A percentile compares a stretch with the other conserved stretches of the same genome.
Conservation (phyloP, 1,139 yeast species). For the Geotrichum restrictum region DNA sequence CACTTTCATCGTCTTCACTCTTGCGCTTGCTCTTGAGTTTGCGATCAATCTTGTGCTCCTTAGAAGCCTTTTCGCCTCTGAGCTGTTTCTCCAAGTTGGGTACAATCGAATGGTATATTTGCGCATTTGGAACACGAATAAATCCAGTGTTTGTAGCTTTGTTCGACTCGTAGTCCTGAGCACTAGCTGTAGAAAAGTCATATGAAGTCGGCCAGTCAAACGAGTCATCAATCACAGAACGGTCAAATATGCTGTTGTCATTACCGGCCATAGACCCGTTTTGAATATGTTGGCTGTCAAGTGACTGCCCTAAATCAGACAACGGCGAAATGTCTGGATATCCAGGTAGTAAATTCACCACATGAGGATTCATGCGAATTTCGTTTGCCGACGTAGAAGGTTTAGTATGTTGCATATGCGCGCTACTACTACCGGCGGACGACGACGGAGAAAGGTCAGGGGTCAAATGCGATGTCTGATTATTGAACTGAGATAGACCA, state of each 20-base stretch:
- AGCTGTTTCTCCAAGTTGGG: slow-evolving; percentile 30
- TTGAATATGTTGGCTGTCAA: slow-evolving; percentile 3
- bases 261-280: too few species aligned
- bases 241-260: too few species aligned
- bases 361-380: slow-evolving; percentile 22
- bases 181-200: neutral
- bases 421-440: slow-evolving; percentile 5
- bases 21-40: neutral
- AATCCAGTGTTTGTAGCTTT: slow-evolving; percentile 11
- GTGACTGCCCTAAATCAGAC: neutral
- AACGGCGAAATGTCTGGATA: slow-evolving; percentile 11
- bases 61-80: too few species aligned
- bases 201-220: slow-evolving; percentile 10
- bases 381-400: slow-evolving; percentile 5
- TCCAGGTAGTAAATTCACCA: slow-evolving; percentile 23
- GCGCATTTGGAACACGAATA: slow-evolving; percentile 23
- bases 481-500: neutral
- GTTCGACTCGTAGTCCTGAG: neutral
- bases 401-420: neutral
- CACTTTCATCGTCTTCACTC: neutral
- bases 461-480: neutral
- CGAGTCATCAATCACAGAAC: neutral
- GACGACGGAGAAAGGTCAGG: neutral
- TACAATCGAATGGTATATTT: slow-evolving; percentile 28
- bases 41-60: neutral